These are phyloP conservation scores for Tricholoma hemisulphureum DNA, from an alignment of 768 basidiomycete species.

Conservation along the genomic window DNA sequence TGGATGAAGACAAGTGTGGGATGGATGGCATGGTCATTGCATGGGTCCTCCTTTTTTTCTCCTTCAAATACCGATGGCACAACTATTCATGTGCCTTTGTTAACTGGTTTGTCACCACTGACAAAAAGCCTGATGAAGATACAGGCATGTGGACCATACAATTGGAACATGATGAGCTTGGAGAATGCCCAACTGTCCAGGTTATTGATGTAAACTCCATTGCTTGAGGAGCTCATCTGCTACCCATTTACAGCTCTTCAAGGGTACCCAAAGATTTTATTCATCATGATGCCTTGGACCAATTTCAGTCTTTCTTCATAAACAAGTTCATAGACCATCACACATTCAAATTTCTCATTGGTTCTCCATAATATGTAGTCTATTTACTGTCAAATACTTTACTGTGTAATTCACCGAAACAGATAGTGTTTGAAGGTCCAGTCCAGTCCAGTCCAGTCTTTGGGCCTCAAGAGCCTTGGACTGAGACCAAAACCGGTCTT, in stretches of 20 bases:
- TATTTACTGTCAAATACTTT: too few species aligned
- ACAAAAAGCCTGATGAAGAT: too few species aligned
- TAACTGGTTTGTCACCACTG: constrained; percentile 1
- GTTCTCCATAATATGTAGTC: too few species aligned
- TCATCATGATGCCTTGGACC: constrained; percentile 19
- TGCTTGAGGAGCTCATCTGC: too few species aligned
- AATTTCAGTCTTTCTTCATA: constrained; percentile 12
- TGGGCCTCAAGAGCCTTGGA: too few species aligned
- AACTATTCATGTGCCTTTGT: constrained; percentile 7
- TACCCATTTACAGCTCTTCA: constrained; percentile 19
- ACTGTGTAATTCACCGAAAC: too few species aligned
- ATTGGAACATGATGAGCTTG: too few species aligned
- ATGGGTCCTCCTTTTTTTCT: constrained; percentile 33
- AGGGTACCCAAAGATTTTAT: constrained; percentile 18
- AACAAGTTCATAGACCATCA: too few species aligned
- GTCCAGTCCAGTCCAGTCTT: too few species aligned
- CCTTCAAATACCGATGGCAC: constrained; percentile 20
- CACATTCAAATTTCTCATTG: not conserved
- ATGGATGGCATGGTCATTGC: constrained; percentile 20
- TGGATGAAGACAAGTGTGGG: constrained; percentile 24
- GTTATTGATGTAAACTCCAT: constrained; percentile 22
- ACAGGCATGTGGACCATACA: too few species aligned
- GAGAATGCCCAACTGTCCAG: not conserved
- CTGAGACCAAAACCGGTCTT: too few species aligned
- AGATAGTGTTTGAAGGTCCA: too few species aligned